A percentile compares a stretch with the other conserved stretches of the same genome.
phyloP scores from a whole-genome alignment of 2,329 filamentous ascomycete species.

The Triangularia setosa region DNA sequence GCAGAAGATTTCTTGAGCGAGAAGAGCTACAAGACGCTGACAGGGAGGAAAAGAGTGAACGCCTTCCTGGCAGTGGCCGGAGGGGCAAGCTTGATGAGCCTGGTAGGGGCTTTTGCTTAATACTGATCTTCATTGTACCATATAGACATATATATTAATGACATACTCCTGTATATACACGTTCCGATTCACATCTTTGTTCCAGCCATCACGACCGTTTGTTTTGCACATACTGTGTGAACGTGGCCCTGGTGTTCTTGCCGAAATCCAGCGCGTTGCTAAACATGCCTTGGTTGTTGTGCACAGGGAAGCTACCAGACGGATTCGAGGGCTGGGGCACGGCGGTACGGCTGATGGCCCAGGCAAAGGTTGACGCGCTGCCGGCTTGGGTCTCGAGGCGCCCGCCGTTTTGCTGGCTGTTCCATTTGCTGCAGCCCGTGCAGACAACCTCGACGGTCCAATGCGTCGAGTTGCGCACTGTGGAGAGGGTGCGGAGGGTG shows the following conservation, averaged over 20 bases:
- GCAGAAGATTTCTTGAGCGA: conserved; percentile 80
- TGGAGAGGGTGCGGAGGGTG: conserved; percentile 23
- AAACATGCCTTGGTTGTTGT: conserved; percentile 21
- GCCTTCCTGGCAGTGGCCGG: conserved; percentile 61
- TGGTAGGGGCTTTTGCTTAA: conserved; percentile 69
- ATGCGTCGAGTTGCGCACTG: conserved; percentile 24
- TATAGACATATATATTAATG: not conserved
- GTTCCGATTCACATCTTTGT: not conserved
- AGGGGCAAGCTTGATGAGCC: conserved; percentile 65
- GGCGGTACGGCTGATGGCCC: conserved; percentile 18
- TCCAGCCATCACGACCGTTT: not conserved
- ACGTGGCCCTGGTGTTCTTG: conserved; percentile 18
- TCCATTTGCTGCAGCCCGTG: conserved; percentile 24
- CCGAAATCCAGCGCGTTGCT: conserved; percentile 9
- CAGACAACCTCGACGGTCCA: conserved; percentile 25
- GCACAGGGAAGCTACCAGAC: conserved; percentile 17
- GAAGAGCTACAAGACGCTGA: conserved; percentile 66
- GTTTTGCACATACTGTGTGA: conserved; percentile 16
- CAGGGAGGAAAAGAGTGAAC: conserved; percentile 56
- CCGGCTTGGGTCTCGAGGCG: conserved; percentile 8
- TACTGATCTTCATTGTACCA: not conserved
- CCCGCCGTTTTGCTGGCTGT: conserved; percentile 7
- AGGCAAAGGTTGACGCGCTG: conserved; percentile 20
- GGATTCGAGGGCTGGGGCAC: conserved; percentile 16
- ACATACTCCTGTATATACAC: not conserved